These are phyloP conservation scores for Coemansia sp. DNA, from an alignment of 192 early-diverging fungal species.

Conservation along the genomic window DNA sequence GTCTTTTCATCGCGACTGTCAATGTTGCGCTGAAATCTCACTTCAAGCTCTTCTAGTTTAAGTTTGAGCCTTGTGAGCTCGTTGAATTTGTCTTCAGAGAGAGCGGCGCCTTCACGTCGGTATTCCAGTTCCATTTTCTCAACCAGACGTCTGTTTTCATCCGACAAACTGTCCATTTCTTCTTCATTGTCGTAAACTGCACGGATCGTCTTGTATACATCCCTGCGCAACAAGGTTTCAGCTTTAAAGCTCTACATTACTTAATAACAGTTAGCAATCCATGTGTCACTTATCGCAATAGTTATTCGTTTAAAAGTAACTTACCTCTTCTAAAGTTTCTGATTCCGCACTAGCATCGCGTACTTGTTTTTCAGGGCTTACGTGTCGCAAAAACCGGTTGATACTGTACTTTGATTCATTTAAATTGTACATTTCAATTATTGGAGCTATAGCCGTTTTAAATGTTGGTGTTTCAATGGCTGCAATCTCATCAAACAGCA, in stretches of 20 bases:
- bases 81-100: conserved; percentile 58
- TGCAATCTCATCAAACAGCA: not conserved
- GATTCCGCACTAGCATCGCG: conserved; percentile 63
- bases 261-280: not conserved
- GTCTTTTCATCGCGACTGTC: conserved; percentile 53
- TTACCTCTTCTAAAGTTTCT: conserved; percentile 40
- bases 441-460: conserved; percentile 13
- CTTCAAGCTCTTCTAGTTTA: conserved; percentile 43
- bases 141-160: conserved; percentile 63
- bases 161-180: conserved; percentile 35
- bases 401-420: not conserved
- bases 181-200: conserved; percentile 40
- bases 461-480: conserved; percentile 19
- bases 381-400: conserved; percentile 16
- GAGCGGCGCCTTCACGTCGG: conserved; percentile 61
- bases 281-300: no score
- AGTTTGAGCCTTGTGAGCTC: conserved; percentile 59
- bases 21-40: conserved; percentile 62
- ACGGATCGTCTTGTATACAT: conserved; percentile 57
- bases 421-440: conserved; percentile 8
- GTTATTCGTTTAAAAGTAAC: not conserved
- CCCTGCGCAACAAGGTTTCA: conserved; percentile 58
- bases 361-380: conserved; percentile 52
- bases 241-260: conserved; percentile 53
- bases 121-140: conserved; percentile 60